phyloP scores from a whole-genome alignment of 2,329 filamentous ascomycete genomes.

The Arthrobotrys entomopaga region DNA sequence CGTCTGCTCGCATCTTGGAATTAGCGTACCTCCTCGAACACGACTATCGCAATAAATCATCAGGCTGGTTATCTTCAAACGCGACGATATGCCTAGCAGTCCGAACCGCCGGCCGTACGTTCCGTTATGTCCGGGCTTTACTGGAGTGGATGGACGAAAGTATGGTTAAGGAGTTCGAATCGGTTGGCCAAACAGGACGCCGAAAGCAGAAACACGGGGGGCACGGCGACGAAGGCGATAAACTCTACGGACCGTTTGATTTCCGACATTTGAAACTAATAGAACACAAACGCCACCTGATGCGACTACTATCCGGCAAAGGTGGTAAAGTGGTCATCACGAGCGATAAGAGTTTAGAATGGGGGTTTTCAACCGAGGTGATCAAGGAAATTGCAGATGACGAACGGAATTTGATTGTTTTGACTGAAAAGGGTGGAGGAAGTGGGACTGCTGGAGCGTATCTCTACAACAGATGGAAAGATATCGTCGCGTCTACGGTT shows the following conservation, averaged over 20 bases:
- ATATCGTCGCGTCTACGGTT: constrained; percentile 63
- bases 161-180: constrained; percentile 91
- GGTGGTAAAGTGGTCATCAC: constrained; percentile 82
- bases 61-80: constrained; percentile 57
- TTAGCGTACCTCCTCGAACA: constrained; percentile 92
- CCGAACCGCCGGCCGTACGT: constrained; percentile 84
- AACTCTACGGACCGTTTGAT: constrained; percentile 78
- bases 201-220: constrained; percentile 62
- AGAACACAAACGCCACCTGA: constrained; percentile 82
- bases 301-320: constrained; percentile 71
- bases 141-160: constrained; percentile 99
- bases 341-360: constrained; percentile 88
- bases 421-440: constrained; percentile 76
- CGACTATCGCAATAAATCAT: constrained; percentile 77
- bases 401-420: constrained; percentile 81
- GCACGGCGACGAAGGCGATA: constrained; percentile 61
- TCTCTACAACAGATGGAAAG: constrained; percentile 83
- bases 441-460: constrained; percentile 74
- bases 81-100: constrained; percentile 71
- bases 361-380: constrained; percentile 90
- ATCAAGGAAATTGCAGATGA: constrained; percentile 79
- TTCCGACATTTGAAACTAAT: constrained; percentile 86
- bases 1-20: constrained; percentile 92
- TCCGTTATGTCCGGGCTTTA: constrained; percentile 90
- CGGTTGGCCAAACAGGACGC: constrained; percentile 68